Conservation (phyloP, 352 stramenopile species). For the Elongisporangium prolatum region DNA sequence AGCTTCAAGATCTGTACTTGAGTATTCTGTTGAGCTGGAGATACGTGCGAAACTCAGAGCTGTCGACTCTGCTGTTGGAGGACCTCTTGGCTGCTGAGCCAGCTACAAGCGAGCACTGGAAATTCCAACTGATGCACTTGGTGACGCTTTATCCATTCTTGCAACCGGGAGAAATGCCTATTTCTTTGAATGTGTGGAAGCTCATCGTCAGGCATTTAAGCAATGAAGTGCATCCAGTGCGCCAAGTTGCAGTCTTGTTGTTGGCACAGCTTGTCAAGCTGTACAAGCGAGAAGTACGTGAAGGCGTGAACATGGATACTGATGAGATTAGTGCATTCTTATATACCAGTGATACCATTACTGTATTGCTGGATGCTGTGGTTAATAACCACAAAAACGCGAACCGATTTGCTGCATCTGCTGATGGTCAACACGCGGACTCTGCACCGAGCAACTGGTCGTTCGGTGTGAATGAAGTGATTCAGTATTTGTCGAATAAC, state of each 20-base stretch:
- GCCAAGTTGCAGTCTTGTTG: slow-evolving; percentile 47
- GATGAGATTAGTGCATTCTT: slow-evolving; percentile 25
- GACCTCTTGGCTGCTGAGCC: slow-evolving; percentile 36
- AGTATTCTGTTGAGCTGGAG: slow-evolving; percentile 46
- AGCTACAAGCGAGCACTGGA: slow-evolving; percentile 50
- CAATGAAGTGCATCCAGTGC: slow-evolving; percentile 63
- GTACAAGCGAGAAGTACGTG: slow-evolving; percentile 18
- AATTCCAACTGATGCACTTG: slow-evolving; percentile 73
- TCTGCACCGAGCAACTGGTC: slow-evolving; percentile 70
- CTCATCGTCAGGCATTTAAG: slow-evolving; percentile 43
- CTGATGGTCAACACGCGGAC: slow-evolving; percentile 62
- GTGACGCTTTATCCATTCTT: slow-evolving; percentile 63
- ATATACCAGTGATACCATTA: slow-evolving; percentile 40
- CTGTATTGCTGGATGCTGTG: slow-evolving; percentile 21
- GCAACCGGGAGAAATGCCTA: slow-evolving; percentile 31
- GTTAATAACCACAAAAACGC: slow-evolving; percentile 54
- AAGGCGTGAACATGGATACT: not conserved
- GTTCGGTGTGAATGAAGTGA: slow-evolving; percentile 62
- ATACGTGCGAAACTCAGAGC: slow-evolving; percentile 24
- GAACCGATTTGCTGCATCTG: slow-evolving; percentile 53
- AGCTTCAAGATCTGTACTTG: slow-evolving; percentile 53
- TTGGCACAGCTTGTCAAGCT: slow-evolving; percentile 49
- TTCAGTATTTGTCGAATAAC: slow-evolving; percentile 43
- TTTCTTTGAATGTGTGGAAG: slow-evolving; percentile 41
- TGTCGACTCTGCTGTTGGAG: slow-evolving; percentile 17